A percentile compares a stretch with the other conserved stretches of the same genome.
phyloP scores from a whole-genome alignment of 2,329 filamentous ascomycete species.

The Harringtonia lauricola region DNA sequence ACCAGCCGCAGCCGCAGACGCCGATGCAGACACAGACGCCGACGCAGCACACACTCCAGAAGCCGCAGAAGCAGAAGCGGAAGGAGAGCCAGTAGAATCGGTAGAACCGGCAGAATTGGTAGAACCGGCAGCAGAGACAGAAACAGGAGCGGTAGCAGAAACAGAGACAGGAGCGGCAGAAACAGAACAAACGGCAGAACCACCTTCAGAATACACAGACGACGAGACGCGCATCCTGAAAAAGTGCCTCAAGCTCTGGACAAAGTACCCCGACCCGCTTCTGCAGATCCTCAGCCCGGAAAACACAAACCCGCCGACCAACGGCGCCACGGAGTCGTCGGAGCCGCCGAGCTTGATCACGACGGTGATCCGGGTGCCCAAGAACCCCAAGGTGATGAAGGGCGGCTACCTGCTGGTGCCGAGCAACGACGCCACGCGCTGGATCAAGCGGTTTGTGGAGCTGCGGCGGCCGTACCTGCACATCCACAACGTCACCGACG shows the following conservation, averaged over 20 bases:
- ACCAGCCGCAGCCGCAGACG: too few relatives aligned
- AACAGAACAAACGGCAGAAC: constrained; percentile 14
- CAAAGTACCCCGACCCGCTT: constrained; percentile 44
- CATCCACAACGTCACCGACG: constrained; percentile 72
- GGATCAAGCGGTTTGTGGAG: constrained; percentile 90
- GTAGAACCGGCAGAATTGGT: neutral
- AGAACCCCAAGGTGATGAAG: constrained; percentile 73
- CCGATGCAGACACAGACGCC: neutral
- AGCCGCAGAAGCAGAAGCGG: neutral
- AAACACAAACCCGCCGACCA: constrained; percentile 58
- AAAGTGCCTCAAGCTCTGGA: constrained; percentile 56
- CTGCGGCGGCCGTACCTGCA: constrained; percentile 85
- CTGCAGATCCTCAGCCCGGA: constrained; percentile 43
- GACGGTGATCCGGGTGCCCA: constrained; percentile 65
- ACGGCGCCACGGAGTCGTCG: constrained; percentile 41
- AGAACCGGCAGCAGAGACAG: neutral
- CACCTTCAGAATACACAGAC: constrained; percentile 32
- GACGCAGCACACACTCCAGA: too few relatives aligned
- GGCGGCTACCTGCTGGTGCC: constrained; percentile 81
- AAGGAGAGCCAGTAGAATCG: neutral
- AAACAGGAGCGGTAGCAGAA: constrained; percentile 12
- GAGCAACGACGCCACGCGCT: constrained; percentile 68
- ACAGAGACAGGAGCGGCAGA: constrained; percentile 15
- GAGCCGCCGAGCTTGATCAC: constrained; percentile 57
- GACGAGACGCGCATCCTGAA: constrained; percentile 35